Evolutionary conservation across 495 filamentous ascomycete species (phyloP).

Genomic region (Xylaria venustula): DNA sequence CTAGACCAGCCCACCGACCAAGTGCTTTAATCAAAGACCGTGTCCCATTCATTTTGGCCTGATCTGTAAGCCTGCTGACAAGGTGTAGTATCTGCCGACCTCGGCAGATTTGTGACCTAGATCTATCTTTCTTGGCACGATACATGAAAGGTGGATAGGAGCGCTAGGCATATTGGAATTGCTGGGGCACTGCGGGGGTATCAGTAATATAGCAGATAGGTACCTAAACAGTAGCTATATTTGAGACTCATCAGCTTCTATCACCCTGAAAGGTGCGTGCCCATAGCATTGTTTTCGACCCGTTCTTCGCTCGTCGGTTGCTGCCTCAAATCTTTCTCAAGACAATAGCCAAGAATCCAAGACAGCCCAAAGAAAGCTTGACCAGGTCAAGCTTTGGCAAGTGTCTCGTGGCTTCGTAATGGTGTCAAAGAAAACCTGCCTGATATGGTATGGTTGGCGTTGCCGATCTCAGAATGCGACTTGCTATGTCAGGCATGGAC

Average conservation of each 20-base stretch:
- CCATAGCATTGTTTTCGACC: too few relatives aligned
- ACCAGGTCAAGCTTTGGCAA: conserved; percentile 14
- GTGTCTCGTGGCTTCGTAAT: neutral
- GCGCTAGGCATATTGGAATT: neutral
- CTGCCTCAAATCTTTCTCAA: neutral
- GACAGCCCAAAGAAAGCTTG: conserved; percentile 1
- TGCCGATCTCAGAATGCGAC: neutral
- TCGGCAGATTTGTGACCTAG: neutral
- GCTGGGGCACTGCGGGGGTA: neutral
- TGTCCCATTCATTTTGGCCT: neutral
- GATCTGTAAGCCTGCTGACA: neutral
- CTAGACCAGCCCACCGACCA: neutral
- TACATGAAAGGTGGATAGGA: neutral
- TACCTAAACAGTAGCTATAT: neutral
- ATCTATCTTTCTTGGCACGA: neutral
- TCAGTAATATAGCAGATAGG: neutral
- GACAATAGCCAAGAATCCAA: neutral
- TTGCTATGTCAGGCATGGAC: conserved; percentile 12
- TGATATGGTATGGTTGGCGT: neutral
- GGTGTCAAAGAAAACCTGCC: conserved; percentile 3
- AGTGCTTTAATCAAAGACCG: neutral
- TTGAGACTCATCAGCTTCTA: neutral
- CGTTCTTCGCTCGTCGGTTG: neutral
- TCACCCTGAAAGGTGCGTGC: too few relatives aligned
- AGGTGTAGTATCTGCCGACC: neutral